Evolutionary conservation across 352 stramenopile species (phyloP).

Genomic region (Phytophthora ramorum): DNA sequence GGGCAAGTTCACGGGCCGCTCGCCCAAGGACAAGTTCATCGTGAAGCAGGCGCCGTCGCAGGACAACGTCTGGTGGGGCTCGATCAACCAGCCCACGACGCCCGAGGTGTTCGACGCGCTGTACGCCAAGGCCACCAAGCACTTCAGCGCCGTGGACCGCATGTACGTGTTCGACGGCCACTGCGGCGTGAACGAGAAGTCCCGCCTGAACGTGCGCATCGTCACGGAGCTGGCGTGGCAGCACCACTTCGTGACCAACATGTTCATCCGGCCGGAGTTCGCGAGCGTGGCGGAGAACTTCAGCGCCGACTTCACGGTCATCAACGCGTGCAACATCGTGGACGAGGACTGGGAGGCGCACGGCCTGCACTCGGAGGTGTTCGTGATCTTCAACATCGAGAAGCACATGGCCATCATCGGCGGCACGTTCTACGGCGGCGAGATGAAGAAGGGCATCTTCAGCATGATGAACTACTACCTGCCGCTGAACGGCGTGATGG

Average conservation of each 20-base stretch:
- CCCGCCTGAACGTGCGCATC: constrained; percentile 96
- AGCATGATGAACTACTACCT: constrained; percentile 99
- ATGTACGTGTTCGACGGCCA: constrained; percentile 98
- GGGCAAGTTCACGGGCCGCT: constrained; percentile 99
- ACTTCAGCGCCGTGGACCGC: constrained; percentile 94
- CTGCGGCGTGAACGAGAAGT: constrained; percentile 93
- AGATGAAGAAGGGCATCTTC: constrained; percentile 99
- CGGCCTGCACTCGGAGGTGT: constrained; percentile 96
- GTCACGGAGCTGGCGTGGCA: constrained; percentile 98
- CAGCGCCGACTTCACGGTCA: constrained; percentile 97
- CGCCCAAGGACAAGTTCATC: constrained; percentile 98
- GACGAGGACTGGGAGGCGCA: constrained; percentile 95
- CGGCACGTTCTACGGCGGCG: constrained; percentile 97
- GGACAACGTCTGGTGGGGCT: constrained; percentile 97
- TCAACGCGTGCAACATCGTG: constrained; percentile 96
- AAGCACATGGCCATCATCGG: constrained; percentile 95
- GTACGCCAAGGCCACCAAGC: constrained; percentile 92
- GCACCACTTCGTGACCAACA: constrained; percentile 98
- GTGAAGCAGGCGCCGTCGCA: constrained; percentile 93
- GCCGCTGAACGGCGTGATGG: constrained; percentile 94
- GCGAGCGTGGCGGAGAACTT: constrained; percentile 91
- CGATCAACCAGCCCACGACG: constrained; percentile 96
- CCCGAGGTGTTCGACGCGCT: constrained; percentile 96
- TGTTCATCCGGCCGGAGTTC: constrained; percentile 93
- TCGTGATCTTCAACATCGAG: constrained; percentile 98